Evolutionary conservation across 2,329 filamentous ascomycete species (phyloP), one percentile per base, ranked within the genome.

Genomic region (Diaporthe amygdali): DNA sequence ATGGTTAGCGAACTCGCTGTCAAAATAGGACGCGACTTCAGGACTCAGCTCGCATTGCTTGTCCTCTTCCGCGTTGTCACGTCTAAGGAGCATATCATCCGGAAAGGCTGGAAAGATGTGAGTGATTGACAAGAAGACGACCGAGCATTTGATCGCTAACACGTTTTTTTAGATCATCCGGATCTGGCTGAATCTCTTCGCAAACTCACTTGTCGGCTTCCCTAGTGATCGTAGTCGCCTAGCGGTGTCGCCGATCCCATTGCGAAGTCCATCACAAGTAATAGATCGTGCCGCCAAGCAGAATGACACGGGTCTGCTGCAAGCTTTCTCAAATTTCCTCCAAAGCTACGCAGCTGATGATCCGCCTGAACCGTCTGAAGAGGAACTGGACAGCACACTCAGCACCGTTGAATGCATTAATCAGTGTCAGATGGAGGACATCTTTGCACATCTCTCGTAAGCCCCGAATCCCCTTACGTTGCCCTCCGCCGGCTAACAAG

Each of bases 1-100:
- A 99, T 99, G 96, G 97, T 99, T 75, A 98, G 96, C 80, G 96
- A 98, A 84, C 91, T 98, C 74, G 96, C 97, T 55, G 96, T 99
- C 72, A 95, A 97, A 79, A 94, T 99, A 78, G 96, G 96, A 49
- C 89, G 96, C 75, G 94, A 99, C 80, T 96, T 97, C 82, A 92
- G 95, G 78, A 96, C 96, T 46, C 96, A 99, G 80, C 86, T 99
- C 68, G 96, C 96, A 8, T 97, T 94, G 9, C 90, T 98, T 66
- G 94, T 99, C n/a, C 86, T 99, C 34, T 99, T 99, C 87, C 91
- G 95, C 47, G 93, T 99, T 27, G 90, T 98, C 67, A 93, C 92
- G 69, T 94, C 94, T 49, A 97, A 94, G 76, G 96, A 98, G 82
- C 84, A 87, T 61, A 87, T 94, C 5, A 91, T 98, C 54, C 86